Percentiles rank a stretch among this genome's conserved stretches.
Conservation (phyloP, 345 rosid genomes). For the Citrus reticulata region DNA sequence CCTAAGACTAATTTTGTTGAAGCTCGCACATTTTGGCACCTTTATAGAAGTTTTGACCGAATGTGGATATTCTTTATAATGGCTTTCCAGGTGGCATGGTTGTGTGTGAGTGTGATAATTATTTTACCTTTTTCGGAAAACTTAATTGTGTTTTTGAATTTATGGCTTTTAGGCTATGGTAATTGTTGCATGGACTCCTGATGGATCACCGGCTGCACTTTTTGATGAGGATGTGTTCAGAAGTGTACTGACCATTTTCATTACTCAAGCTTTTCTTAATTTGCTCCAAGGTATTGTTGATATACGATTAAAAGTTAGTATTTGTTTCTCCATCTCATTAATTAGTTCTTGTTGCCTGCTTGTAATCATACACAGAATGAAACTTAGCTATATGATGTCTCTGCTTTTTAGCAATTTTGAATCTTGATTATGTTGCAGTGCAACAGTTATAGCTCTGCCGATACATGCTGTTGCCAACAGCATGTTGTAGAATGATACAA, state of each 20-base stretch:
- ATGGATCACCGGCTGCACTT: slow-evolving; percentile 65
- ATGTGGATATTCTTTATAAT: slow-evolving; percentile 93
- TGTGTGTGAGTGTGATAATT: slow-evolving; percentile 11
- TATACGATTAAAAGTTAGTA: not conserved
- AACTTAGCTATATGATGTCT: not conserved
- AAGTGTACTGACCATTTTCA: slow-evolving; percentile 71
- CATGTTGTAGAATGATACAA: not conserved
- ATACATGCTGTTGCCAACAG: slow-evolving; percentile 5
- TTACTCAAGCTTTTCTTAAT: slow-evolving; percentile 86
- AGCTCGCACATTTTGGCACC: slow-evolving; percentile 94
- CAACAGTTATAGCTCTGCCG: slow-evolving; percentile 1
- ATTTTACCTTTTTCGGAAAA: slow-evolving; percentile 10
- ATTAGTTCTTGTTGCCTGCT: not conserved
- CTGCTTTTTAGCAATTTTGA: slow-evolving; percentile 4
- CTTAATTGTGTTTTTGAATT: slow-evolving; percentile 10
- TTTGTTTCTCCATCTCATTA: not conserved
- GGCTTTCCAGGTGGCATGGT: slow-evolving; percentile 72
- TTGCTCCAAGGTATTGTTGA: slow-evolving; percentile 64
- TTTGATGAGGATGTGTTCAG: slow-evolving; percentile 58
- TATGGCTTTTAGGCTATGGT: slow-evolving; percentile 73
- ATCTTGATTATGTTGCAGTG: not conserved
- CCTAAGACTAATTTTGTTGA: slow-evolving; percentile 99
- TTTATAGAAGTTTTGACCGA: slow-evolving; percentile 90
- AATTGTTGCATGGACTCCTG: slow-evolving; percentile 72
- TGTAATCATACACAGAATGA: not conserved